Evolutionary conservation across 1,284 basidiomycete species (phyloP), one percentile per base, ranked within the genome.

Genomic region (Mixia osmundae): DNA sequence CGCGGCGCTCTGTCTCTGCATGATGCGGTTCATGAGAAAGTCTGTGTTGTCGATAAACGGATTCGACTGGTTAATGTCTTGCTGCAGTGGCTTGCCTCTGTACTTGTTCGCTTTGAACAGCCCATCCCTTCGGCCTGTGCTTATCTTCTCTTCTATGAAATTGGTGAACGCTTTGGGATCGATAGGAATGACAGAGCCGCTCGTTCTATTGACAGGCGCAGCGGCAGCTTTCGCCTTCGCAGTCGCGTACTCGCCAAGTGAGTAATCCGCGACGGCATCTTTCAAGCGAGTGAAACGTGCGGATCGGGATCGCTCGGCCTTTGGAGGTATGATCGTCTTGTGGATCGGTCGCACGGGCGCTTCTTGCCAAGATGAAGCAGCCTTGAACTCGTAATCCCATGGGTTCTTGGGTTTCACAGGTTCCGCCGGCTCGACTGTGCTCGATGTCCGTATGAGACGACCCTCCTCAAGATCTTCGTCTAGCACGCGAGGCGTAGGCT

Each of bases 1-100:
- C 1, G 72, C 68, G 2, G 75, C 77, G 11, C 76, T 78, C 48
- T 83, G 77, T 25, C 71, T 61, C 49, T 80, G 74, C 14, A 89
- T 67, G 40, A 87, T 82, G 10, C 80, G 68, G 50, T 87, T 87
- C 74, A 87, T 74, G 35, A 85, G 59, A 45, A 74, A 77, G 52
- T 82, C 72, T 49, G 71, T 71, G n/a, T 71, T 61, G 18, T 62
- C 65, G 39, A 80, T 69, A 51, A 77, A 38, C 2, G 40, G 40
- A 25, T 41, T 41, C 24, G 26, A 36, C 16, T 37, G 36, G 14
- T 35, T 20, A 12, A 18, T 18, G 24, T 41, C 40, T 6, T 33
- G 25, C 14, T 26, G 33, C 22, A 41, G 23, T 3, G 40, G 40
- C 28, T 38, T 41, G 5, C 40, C 40, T 15, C 35, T 23, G 3